These are phyloP conservation scores for Poa annua DNA, from an alignment of 176 grass and related monocot species.

Conservation along the genomic window DNA sequence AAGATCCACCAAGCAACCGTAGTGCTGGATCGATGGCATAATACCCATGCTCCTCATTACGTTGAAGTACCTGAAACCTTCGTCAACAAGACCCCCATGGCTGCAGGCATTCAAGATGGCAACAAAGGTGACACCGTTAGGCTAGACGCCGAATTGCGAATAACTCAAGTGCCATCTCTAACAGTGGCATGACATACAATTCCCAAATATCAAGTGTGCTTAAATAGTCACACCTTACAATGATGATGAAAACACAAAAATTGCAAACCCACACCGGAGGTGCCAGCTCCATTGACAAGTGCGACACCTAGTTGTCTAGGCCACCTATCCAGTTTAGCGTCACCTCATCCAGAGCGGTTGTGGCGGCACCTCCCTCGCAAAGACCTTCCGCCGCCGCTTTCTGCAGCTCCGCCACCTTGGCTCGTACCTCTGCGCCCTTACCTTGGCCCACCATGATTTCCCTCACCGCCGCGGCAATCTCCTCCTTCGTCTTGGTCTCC, in stretches of 20 bases:
- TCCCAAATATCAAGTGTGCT: too few species aligned
- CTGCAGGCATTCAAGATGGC: slow-evolving; percentile 57
- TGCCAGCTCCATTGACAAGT: neutral
- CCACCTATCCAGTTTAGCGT: slow-evolving; percentile 19
- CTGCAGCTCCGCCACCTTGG: slow-evolving; percentile 50
- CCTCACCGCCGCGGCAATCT: slow-evolving; percentile 40
- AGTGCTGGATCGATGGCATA: slow-evolving; percentile 50
- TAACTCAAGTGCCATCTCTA: slow-evolving; percentile 43
- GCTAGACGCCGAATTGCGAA: slow-evolving; percentile 37
- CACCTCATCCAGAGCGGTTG: slow-evolving; percentile 30
- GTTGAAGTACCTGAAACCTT: slow-evolving; percentile 58
- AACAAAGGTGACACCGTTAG: slow-evolving; percentile 63
- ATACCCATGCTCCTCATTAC: slow-evolving; percentile 58
- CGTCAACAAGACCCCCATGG: slow-evolving; percentile 58
- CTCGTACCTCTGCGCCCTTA: slow-evolving; percentile 17
- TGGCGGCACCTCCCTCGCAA: slow-evolving; percentile 11
- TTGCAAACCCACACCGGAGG: too few species aligned
- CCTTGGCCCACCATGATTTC: slow-evolving; percentile 52
- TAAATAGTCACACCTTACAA: too few species aligned
- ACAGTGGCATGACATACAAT: too few species aligned
- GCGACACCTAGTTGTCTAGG: neutral
- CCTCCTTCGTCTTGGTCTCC: neutral
- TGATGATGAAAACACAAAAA: too few species aligned
- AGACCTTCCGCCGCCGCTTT: slow-evolving; percentile 40
- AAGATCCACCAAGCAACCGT: slow-evolving; percentile 66